Percentiles rank a stretch among this genome's conserved stretches.
Evolutionary conservation across 2,329 filamentous ascomycete species (phyloP).

Genomic region (Alternaria rosae): DNA sequence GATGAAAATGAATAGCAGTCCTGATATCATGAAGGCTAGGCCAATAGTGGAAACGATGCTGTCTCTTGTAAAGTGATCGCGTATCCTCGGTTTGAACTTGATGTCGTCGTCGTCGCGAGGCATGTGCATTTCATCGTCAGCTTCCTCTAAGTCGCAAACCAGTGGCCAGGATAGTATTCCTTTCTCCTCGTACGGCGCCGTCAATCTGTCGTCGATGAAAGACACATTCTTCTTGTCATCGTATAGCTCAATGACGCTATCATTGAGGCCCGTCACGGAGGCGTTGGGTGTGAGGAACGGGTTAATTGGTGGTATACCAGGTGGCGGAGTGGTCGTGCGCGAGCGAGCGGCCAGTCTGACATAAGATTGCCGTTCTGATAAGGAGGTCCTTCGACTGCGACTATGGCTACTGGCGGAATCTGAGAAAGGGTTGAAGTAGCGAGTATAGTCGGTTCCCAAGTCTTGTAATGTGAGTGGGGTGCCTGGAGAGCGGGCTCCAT

Average conservation of each 20-base stretch:
- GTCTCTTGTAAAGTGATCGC: constrained; percentile 56
- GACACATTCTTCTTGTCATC: constrained; percentile 46
- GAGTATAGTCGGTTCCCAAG: constrained; percentile 46
- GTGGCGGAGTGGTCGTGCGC: constrained; percentile 24
- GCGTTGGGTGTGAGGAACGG: constrained; percentile 41
- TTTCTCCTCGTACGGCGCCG: constrained; percentile 53
- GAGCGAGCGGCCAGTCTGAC: constrained; percentile 12
- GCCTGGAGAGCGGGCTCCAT: constrained; percentile 15
- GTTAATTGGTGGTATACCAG: constrained; percentile 20
- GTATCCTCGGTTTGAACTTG: constrained; percentile 51
- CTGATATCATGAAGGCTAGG: constrained; percentile 55
- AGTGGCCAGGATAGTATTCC: constrained; percentile 55
- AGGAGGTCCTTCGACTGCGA: constrained; percentile 32
- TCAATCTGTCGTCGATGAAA: constrained; percentile 58
- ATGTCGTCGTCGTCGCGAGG: constrained; percentile 60
- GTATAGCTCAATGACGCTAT: constrained; percentile 26
- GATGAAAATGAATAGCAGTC: constrained; percentile 60
- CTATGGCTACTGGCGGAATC: constrained; percentile 31
- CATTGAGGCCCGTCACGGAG: constrained; percentile 36
- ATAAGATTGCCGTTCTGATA: constrained; percentile 21
- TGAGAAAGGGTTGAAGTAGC: constrained; percentile 46
- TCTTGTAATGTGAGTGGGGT: constrained; percentile 39
- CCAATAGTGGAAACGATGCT: constrained; percentile 55
- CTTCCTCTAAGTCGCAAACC: constrained; percentile 59
- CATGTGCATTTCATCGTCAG: constrained; percentile 63